Base-by-base conservation (phyloP, 2,329 filamentous ascomycete species). In the Sclerotinia minor region DNA sequence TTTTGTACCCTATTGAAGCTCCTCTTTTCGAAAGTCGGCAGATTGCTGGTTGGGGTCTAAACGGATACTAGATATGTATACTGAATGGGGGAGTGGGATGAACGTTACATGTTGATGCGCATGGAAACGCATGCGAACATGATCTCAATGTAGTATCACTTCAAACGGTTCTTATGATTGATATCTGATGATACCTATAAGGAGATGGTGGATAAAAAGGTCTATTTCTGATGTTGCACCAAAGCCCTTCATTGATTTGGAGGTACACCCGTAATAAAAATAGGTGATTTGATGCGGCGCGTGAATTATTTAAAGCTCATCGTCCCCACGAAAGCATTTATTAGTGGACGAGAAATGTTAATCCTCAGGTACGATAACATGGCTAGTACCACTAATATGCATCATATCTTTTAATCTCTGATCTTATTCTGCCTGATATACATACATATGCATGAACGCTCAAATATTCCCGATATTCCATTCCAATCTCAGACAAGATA, bases 101-200 rank as follows among this genome's bases (percentile, higher is more conserved):
- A 35, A 54, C 4, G 49, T 55, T 64, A 55, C 45, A 64, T 41
- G 5, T 44, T 38, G 24, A 29, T 35, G 19, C 32, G 61, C 35
- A 45, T 64, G 41, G 24, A 19, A 54, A 65, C 61, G 61, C 35
- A 45, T 64, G 52, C 17, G 24, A 54, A 65, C 63, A 65, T 65
- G 50, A 32, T 44, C 63, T 65, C 32, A 19, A 65, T 57, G 63
- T 41, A 65, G 63, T 57, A 47, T 57, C 35, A 57, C 63, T 35
- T 44, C 35, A 64, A 53, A 29, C 5, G 35, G 32, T 55, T 49
- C 26, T 60, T 47, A 24, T 60, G 44, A 49, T 60, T 49, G 44
- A 49, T 24, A 60, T 57, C 53, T 44, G 35, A 58, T 44, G 35
- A 58, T 44, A n/a, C n/a, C n/a, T n/a, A 58, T 26, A 58, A 41